These are phyloP conservation scores for Kwoniella sp. DNA, from an alignment of 768 basidiomycete species.

Conservation along the genomic window DNA sequence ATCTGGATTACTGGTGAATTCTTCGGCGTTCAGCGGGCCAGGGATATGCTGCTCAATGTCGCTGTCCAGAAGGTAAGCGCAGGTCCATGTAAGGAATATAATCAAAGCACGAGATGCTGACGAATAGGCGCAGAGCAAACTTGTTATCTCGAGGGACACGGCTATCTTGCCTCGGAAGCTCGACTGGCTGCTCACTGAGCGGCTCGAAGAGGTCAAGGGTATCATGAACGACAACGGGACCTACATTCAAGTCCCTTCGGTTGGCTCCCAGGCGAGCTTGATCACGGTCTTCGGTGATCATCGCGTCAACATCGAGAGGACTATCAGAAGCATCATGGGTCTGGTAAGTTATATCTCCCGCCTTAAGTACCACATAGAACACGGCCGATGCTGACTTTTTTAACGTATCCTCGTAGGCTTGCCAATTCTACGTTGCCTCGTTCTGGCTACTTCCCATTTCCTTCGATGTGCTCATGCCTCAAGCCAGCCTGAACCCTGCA, in stretches of 20 bases:
- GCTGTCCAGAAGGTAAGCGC: constrained; percentile 76
- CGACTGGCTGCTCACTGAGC: constrained; percentile 98
- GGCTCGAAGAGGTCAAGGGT: constrained; percentile 85
- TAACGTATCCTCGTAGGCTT: constrained; percentile 64
- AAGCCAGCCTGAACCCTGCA: constrained; percentile 74
- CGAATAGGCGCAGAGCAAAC: constrained; percentile 67
- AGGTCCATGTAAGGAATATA: background rate
- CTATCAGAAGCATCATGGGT: constrained; percentile 90
- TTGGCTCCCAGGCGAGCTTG: constrained; percentile 88
- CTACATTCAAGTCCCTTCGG: constrained; percentile 87
- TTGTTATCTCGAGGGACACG: constrained; percentile 86
- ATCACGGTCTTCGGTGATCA: constrained; percentile 94
- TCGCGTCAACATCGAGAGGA: constrained; percentile 89
- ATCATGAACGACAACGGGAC: constrained; percentile 97
- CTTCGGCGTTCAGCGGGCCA: constrained; percentile 89
- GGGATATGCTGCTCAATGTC: constrained; percentile 90
- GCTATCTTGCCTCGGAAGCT: constrained; percentile 93
- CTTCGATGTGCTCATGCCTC: constrained; percentile 87
- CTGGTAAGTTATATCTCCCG: constrained; percentile 65
- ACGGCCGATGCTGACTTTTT: background rate
- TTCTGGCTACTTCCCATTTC: constrained; percentile 94
- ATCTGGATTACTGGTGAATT: constrained; percentile 99
- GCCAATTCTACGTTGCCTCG: constrained; percentile 93
- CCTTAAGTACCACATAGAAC: background rate
- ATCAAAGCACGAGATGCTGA: too few species aligned